Base-by-base conservation (phyloP, 352 stramenopile genomes). In the Phytophthora ohioensis region DNA sequence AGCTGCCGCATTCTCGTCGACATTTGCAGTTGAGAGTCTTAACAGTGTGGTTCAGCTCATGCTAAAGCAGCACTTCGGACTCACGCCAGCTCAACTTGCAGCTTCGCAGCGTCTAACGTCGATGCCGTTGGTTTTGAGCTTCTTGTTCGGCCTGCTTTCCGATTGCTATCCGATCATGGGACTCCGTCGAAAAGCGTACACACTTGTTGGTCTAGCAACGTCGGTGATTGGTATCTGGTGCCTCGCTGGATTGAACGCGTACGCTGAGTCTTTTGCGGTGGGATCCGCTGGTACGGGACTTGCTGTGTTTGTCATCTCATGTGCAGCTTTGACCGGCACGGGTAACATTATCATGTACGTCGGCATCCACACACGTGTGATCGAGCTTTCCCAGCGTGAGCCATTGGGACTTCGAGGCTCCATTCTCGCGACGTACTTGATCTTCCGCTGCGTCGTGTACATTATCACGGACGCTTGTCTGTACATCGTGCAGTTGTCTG, bases 101-200 rank as follows among this genome's bases (percentile, higher is more conserved):
- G 56, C 73, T 8, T 67, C 70, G 2, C 57, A 78, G 41, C 75
- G 77, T 6, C 36, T 84, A 2, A 69, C 89, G 2, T 71, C 85
- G 11, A 68, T 97, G 12, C 89, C 89, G 7, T 82, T 87, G 69
- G 74, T 72, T 1, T 74, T 93, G 39, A 95, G 93, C 62, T 87
- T 97, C 39, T 49, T 96, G 27, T 80, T 95, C 45, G 92, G 89
- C 42, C 74, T 96, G 31, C 34, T 96, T 5, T 86, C 76, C 7
- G 91, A 96, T 67, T 91, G 76, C 45, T 87, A 90, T 56, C 91
- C 91, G n/a, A 90, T 97, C 65, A 79, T 81, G 59, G 87, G 89
- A 6, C 79, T 84, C 17, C 88, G 85, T 21, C 78, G 89, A 10
- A 95, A 94, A 66, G 73, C 78, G 30, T 97, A 97, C 67, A 86